Evolutionary conservation across 176 grass and related monocot genomes (phyloP), one percentile per base, ranked within the genome.

Genomic region (Musa schizocarpa): DNA sequence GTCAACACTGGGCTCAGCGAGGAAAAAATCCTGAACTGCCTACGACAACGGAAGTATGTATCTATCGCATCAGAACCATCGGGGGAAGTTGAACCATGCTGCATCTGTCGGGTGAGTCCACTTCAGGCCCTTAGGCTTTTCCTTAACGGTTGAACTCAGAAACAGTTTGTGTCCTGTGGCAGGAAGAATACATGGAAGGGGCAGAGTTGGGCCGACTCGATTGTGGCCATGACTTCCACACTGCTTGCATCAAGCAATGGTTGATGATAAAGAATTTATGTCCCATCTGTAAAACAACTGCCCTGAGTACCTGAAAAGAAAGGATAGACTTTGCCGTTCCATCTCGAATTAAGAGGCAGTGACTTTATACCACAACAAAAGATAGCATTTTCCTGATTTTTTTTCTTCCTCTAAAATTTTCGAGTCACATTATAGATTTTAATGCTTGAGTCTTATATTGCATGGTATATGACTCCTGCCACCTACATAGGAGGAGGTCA

Each of bases 201-300:
- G 73, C 58, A 1, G 73, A 75, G 13, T 8, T 75, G 54, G 73
- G 73, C 6, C 53, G 25, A 34, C 23, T 75, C 13, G 54, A 75
- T 43, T 75, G 73, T 17, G 73, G 73, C 12, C 73, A 75, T n/a
- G 54, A 75, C 54, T 75, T 75, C 73, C 73, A 75, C 54, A 59
- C 73, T n/a, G 54, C 23, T 29, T 75, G 73, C 73, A 75, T 75
- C 73, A 58, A 75, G 16, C 54, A 75, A n/a, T 75, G 73, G 73
- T 13, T 75, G 19, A 20, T 34, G 73, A 59, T 75, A 6, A 75
- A 75, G 54, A 75, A 75, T 58, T 58, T 49, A 58, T 75, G 73
- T 7, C 73, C 73, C 9, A 75, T 75, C 8, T 75, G 73, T 49
- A 75, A 75, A 58, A 75, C 73, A 43, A 11, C 73, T 21, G 73